A percentile compares a stretch with the other conserved stretches of the same genome.
These are phyloP conservation scores for Coemansia sp. DNA, from an alignment of 192 early-diverging fungal genomes.

Conservation along the genomic window DNA sequence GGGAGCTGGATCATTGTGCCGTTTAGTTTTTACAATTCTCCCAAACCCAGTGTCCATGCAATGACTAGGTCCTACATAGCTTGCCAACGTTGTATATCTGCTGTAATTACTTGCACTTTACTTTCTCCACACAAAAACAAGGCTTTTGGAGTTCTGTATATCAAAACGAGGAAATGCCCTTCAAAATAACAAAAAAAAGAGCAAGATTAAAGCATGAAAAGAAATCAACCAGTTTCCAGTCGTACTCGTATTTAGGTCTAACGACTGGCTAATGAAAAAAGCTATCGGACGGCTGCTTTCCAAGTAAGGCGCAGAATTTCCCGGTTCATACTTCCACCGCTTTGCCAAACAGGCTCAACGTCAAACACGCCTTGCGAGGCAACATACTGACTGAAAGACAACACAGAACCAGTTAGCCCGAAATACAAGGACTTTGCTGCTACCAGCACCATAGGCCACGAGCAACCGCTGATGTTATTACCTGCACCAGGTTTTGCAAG, in stretches of 20 bases:
- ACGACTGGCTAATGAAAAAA: too few species aligned
- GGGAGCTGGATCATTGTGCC: background rate
- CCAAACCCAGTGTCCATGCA: too few species aligned
- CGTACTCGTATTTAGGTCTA: too few species aligned
- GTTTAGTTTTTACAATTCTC: background rate
- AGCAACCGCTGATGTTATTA: background rate
- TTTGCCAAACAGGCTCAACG: conserved; percentile 62
- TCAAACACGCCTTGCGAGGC: conserved; percentile 56
- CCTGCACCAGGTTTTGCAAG: conserved; percentile 36
- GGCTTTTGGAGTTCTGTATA: background rate
- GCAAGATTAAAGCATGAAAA: too few species aligned
- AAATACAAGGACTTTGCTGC: conserved; percentile 95
- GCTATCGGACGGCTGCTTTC: background rate
- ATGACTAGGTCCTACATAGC: too few species aligned
- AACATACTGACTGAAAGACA: conserved; percentile 70
- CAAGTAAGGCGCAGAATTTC: conserved; percentile 71
- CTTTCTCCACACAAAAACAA: background rate
- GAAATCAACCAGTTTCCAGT: too few species aligned
- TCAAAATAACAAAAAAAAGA: background rate
- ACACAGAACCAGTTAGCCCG: conserved; percentile 86
- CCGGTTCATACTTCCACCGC: conserved; percentile 63
- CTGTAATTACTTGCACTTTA: background rate
- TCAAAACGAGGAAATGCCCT: background rate
- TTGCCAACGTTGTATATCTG: background rate
- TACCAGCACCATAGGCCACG: conserved; percentile 56